These are phyloP conservation scores for Croton setiger DNA, from an alignment of 441 rosid genomes.

Conservation along the genomic window DNA sequence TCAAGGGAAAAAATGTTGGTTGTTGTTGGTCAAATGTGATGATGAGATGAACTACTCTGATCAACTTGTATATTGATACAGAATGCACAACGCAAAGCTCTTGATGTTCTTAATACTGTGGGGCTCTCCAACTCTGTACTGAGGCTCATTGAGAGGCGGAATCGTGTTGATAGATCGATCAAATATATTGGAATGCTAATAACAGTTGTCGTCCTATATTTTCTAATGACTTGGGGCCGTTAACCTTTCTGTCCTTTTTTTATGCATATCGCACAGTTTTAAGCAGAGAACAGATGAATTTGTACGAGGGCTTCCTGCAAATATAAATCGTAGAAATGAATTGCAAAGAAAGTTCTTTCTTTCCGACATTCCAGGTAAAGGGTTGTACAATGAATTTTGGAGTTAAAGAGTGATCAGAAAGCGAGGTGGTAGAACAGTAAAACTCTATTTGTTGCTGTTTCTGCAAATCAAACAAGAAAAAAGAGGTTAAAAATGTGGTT, in stretches of 20 bases:
- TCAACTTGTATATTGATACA: constrained; percentile 28
- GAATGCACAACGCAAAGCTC: constrained; percentile 92
- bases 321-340: background rate
- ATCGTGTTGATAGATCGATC: constrained; percentile 85
- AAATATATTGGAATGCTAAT: constrained; percentile 77
- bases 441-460: background rate
- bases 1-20: background rate
- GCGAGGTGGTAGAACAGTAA: too few species aligned
- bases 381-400: background rate
- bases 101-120: constrained; percentile 88
- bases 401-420: background rate
- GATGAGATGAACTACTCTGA: background rate
- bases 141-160: constrained; percentile 93
- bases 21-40: background rate
- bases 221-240: constrained; percentile 63
- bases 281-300: background rate
- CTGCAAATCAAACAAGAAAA: background rate
- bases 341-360: background rate
- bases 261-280: background rate
- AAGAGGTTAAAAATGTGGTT: background rate
- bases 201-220: constrained; percentile 54
- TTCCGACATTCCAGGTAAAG: background rate
- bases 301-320: background rate
- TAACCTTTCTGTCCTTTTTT: constrained; percentile 23
- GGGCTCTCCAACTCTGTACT: constrained; percentile 90